Base-by-base conservation (phyloP, 2,329 filamentous ascomycete species). In the Cladorrhinum sp. region DNA sequence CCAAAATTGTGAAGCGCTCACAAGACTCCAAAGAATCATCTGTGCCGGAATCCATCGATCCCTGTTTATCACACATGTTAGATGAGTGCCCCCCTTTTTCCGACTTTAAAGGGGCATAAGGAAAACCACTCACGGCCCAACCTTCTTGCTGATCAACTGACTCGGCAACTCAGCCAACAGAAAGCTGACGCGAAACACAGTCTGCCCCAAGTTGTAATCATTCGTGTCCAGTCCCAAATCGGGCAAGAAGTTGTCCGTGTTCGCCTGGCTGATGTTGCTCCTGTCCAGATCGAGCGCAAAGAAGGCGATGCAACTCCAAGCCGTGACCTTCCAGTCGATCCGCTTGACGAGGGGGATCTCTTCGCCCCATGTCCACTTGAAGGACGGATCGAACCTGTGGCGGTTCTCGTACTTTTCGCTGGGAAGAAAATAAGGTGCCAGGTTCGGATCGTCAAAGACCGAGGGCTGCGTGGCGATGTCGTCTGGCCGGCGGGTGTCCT, bases 1-100 rank as follows among this genome's bases (percentile, higher is more conserved):
- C 48, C 76, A 78, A 23, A 75, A 76, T 64, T 81, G 79, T 4
- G 25, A 41, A 1, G 50, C 55, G 8, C 50, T 50, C 4, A 56
- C 60, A 9, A 62, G 16, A 50, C 61, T 64, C 66, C 66, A 69
- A 9, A 65, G 55, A 13, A 66, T 56, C 55, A 69, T 69, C 55
- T 67, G 66, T 2, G 56, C 59, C 1, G 68, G 68, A 24, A 69
- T 67, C 66, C 67, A 68, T 9, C 64, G 56, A 32, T 69, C 67
- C 24, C 57, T 58, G 22, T 50, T 36, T 24, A 29, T n/a, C 25
- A 29, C 25, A n/a, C n/a, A n/a, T n/a, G n/a, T 5, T 36, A 12
- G 5, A 18, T 20, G 4, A 50, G 55, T 29, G 9, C 13, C 29
- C 27, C 36, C n/a, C 9, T 13, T 20, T 7, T 18, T 16, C 1